Evolutionary conservation across 2,329 filamentous ascomycete genomes (phyloP), one percentile per base, ranked within the genome.

Genomic region (Plenodomus tracheiphilus): DNA sequence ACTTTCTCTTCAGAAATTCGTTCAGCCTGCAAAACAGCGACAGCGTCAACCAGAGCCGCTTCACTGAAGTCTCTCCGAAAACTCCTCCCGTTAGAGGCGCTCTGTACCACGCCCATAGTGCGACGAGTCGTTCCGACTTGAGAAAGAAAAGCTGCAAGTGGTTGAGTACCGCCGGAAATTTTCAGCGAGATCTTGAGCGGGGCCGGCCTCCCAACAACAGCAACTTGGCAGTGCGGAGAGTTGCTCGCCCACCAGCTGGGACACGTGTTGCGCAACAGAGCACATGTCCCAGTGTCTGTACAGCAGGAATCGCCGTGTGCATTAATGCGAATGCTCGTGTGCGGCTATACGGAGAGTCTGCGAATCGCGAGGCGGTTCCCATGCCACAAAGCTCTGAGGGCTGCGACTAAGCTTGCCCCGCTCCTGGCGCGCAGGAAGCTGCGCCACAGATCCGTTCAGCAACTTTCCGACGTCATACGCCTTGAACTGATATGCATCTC

Each of bases 401-500:
- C 15, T 11, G 15, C 15, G 53, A 54, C 55, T 51, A 43, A 47
- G 20, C 41, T 13, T 43, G 55, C 65, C 61, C 62, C 65, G 65
- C 63, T 61, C 59, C 51, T 54, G n/a, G 51, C 48, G 47, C 45
- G 52, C 43, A 47, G 50, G 49, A 48, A 7, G 53, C 54, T 62
- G 59, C 63, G 63, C 64, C 63, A 65, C 63, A 65, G 43, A 42
- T 49, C 34, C 38, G 51, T 39, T 43, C 51, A 47, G 43, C 47
- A 55, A 47, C 46, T 43, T 44, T 44, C 48, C 54, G 52, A 68
- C 63, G 65, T 68, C 65, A 68, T 65, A 58, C 53, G 54, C 61
- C 28, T 8, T 15, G 17, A 21, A 10, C 3, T 35, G 34, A 46
- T 16, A 42, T 38, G 30, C 28, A 28, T 51, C 20, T 28, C 28